Conservation (phyloP, 164 flowering plant species). For the Umbilicus rupestris region DNA sequence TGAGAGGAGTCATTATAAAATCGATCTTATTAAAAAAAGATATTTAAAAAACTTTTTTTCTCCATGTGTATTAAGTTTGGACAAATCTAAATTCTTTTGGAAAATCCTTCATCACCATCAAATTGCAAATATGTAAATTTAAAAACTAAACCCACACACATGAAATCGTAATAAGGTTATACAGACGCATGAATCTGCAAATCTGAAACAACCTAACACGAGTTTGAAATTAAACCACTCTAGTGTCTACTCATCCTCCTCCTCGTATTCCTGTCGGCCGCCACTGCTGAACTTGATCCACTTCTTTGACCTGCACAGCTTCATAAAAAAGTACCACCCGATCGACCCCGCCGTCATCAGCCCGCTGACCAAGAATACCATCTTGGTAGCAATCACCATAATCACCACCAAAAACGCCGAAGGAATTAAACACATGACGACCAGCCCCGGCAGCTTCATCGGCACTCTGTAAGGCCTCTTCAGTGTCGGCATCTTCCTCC, state of each 20-base stretch:
- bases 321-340: conserved; percentile 37
- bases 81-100: too few species aligned
- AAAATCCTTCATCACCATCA: too few species aligned
- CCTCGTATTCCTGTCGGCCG: background rate
- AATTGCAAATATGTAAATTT: too few species aligned
- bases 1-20: too few species aligned
- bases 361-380: conserved; percentile 33
- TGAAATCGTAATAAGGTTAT: too few species aligned
- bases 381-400: conserved; percentile 32
- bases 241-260: background rate
- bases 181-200: background rate
- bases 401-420: conserved; percentile 34
- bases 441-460: conserved; percentile 23
- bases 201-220: too few species aligned
- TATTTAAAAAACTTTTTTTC: too few species aligned
- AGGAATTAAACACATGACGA: conserved; percentile 44
- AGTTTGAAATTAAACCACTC: background rate
- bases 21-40: too few species aligned
- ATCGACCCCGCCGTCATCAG: conserved; percentile 38
- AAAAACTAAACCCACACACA: too few species aligned
- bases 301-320: conserved; percentile 28
- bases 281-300: conserved; percentile 17
- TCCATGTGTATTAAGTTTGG: too few species aligned
- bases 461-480: conserved; percentile 46
- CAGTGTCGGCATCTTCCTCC: conserved; percentile 30